Percentiles rank a stretch among this genome's conserved stretches.
phyloP scores from a whole-genome alignment of 441 rosid species.

The Isatis lusitanica region DNA sequence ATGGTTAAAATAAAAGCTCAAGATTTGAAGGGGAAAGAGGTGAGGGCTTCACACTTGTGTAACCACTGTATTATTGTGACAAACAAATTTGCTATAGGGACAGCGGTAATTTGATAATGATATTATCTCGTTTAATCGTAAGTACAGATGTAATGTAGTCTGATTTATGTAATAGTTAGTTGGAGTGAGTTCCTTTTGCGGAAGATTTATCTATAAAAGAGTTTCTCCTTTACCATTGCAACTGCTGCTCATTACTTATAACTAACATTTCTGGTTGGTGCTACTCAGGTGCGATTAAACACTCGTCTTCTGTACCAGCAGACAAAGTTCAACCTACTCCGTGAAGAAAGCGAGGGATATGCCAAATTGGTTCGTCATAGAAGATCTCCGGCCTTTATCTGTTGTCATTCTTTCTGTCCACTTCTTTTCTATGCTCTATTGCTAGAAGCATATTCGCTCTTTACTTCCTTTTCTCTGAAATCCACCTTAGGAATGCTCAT shows the following conservation, averaged over 20 bases:
- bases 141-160: constrained; percentile 14
- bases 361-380: constrained; percentile 84
- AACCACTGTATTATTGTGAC: constrained; percentile 6
- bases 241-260: constrained; percentile 28
- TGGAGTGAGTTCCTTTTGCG: constrained; percentile 7
- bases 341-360: constrained; percentile 99
- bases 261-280: constrained; percentile 29
- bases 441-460: constrained; percentile 19
- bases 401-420: constrained; percentile 1
- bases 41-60: constrained; percentile 40
- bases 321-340: constrained; percentile 96
- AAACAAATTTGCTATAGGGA: constrained; percentile 7
- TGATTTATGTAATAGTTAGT: constrained; percentile 19
- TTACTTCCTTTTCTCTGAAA: background rate
- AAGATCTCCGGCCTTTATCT: constrained; percentile 12
- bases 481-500: constrained; percentile 11
- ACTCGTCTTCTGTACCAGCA: constrained; percentile 99
- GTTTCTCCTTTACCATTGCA: constrained; percentile 19
- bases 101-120: background rate
- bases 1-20: constrained; percentile 98
- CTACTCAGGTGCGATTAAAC: constrained; percentile 92
- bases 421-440: constrained; percentile 1
- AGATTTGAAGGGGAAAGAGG: constrained; percentile 99
- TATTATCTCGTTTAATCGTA: constrained; percentile 16
- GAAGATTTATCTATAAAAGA: constrained; percentile 9